A percentile compares a stretch with the other conserved stretches of the same genome.
Conservation (phyloP, 306 rosid species). For the Ceratonia siliqua region DNA sequence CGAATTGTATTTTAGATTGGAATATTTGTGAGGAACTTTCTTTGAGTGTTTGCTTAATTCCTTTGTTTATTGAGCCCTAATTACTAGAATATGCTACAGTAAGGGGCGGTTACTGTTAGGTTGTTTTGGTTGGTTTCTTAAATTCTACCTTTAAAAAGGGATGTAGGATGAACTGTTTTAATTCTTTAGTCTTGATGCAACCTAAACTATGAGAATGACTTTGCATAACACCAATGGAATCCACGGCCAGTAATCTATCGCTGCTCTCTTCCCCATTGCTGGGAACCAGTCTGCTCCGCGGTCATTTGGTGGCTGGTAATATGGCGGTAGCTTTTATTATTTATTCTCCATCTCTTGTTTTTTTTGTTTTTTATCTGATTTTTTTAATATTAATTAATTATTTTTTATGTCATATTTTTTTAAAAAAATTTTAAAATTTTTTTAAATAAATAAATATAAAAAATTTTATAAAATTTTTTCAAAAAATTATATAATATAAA, state of each 20-base stretch:
- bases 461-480: too few relatives aligned
- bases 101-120: background rate
- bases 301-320: too few relatives aligned
- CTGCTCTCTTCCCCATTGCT: too few relatives aligned
- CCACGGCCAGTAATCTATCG: background rate
- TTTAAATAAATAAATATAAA: too few relatives aligned
- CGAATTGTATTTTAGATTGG: background rate
- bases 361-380: too few relatives aligned
- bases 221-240: background rate
- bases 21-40: conserved; percentile 12
- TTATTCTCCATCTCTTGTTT: too few relatives aligned
- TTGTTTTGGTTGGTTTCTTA: background rate
- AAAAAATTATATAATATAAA: too few relatives aligned
- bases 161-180: background rate
- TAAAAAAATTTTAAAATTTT: too few relatives aligned
- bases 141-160: background rate
- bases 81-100: background rate
- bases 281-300: too few relatives aligned
- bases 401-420: too few relatives aligned
- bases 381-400: too few relatives aligned
- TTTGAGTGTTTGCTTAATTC: background rate
- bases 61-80: conserved; percentile 20
- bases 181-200: background rate
- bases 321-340: too few relatives aligned
- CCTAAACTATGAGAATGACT: background rate